A percentile compares a stretch with the other conserved stretches of the same genome.
phyloP scores from a whole-genome alignment of 805 yeast genomes.

The Starmerella cellae region DNA sequence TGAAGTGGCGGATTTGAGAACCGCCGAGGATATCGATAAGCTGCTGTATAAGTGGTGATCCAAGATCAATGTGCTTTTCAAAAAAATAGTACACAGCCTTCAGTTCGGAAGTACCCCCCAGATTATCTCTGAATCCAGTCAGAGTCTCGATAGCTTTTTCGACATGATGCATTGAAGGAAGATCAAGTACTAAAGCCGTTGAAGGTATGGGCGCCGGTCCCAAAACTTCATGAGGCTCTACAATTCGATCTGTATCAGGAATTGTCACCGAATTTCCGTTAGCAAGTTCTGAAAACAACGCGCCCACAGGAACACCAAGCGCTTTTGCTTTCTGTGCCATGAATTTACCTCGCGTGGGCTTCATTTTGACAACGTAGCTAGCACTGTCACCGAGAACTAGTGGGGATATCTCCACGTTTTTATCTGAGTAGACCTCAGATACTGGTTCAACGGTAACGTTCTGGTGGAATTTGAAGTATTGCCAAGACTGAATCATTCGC shows the following conservation, averaged over 20 bases:
- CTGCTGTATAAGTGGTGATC: constrained; percentile 4
- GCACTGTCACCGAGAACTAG: constrained; percentile 24
- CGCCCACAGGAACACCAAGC: constrained; percentile 58
- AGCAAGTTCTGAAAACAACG: constrained; percentile 44
- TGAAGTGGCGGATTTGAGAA: constrained; percentile 36
- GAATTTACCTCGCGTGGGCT: constrained; percentile 67
- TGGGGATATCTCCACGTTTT: constrained; percentile 21
- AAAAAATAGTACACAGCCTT: constrained; percentile 58
- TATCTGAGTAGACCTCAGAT: constrained; percentile 16
- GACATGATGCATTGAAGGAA: constrained; percentile 45
- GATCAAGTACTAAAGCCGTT: constrained; percentile 55
- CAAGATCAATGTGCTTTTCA: constrained; percentile 45
- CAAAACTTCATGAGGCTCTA: constrained; percentile 60
- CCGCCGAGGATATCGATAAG: constrained; percentile 34
- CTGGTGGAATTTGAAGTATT: constrained; percentile 70
- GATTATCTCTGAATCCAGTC: not conserved
- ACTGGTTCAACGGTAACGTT: constrained; percentile 36
- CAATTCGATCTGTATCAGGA: constrained; percentile 19
- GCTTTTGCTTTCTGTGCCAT: constrained; percentile 48
- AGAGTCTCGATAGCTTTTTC: constrained; percentile 20
- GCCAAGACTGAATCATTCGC: constrained; percentile 65
- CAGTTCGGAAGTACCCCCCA: constrained; percentile 25
- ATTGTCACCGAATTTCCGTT: constrained; percentile 42
- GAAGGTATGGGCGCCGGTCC: constrained; percentile 46
- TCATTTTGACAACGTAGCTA: constrained; percentile 53